Conservation (phyloP, 805 yeast genomes). For the Lipomyces kockii region DNA sequence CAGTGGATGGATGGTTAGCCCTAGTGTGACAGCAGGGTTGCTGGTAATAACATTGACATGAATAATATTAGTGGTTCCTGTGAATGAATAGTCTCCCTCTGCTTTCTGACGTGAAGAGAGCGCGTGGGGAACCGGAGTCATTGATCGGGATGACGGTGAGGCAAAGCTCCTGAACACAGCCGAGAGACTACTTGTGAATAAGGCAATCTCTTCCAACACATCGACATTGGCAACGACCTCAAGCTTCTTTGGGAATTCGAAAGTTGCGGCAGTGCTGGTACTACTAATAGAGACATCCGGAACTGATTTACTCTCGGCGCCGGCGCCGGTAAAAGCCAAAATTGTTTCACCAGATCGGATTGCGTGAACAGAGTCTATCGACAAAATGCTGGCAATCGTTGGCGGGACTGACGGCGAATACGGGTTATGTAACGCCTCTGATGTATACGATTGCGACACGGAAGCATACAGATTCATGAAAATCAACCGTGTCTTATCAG, state of each 20-base stretch:
- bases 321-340: conserved; percentile 11
- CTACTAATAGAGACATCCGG: conserved; percentile 21
- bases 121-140: neutral
- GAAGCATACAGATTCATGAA: conserved; percentile 18
- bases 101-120: neutral
- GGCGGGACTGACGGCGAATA: conserved; percentile 15
- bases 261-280: neutral
- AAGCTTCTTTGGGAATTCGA: conserved; percentile 21
- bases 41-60: conserved; percentile 4
- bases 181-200: conserved; percentile 6
- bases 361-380: conserved; percentile 21
- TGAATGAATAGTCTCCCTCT: neutral
- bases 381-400: conserved; percentile 13
- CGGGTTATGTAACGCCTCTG: conserved; percentile 21
- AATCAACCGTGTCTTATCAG: conserved; percentile 10
- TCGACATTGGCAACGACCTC: conserved; percentile 11
- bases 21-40: conserved; percentile 1
- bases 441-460: conserved; percentile 21
- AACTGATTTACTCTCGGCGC: neutral
- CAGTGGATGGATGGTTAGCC: conserved; percentile 10
- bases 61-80: conserved; percentile 11
- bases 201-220: conserved; percentile 16
- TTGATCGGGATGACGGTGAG: neutral
- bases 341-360: conserved; percentile 7
- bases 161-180: conserved; percentile 6